Conservation (phyloP, 306 rosid species). For the Vigna nakashimae region DNA sequence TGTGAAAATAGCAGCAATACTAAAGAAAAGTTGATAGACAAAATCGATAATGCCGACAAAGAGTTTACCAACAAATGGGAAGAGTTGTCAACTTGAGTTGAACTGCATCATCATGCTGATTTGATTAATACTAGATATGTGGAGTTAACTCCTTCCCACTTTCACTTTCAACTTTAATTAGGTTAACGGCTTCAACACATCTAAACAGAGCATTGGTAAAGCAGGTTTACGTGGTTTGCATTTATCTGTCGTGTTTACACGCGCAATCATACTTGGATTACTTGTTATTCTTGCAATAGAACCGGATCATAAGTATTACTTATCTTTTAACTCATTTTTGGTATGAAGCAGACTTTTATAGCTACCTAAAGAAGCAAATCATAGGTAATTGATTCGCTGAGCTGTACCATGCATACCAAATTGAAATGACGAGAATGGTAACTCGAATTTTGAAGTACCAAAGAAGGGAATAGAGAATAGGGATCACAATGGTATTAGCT, state of each 20-base stretch:
- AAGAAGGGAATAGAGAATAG: too few relatives aligned
- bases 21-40: background rate
- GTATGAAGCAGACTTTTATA: background rate
- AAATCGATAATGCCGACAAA: background rate
- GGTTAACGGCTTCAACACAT: background rate
- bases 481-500: too few relatives aligned
- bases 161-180: slow-evolving; percentile 15
- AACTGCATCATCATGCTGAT: background rate
- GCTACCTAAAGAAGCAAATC: too few relatives aligned
- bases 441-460: too few relatives aligned
- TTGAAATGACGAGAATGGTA: too few relatives aligned
- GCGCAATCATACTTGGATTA: background rate
- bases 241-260: background rate
- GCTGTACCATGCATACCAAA: too few relatives aligned
- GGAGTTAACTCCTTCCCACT: background rate
- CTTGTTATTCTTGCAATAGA: background rate
- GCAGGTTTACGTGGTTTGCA: background rate
- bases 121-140: background rate
- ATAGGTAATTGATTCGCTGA: too few relatives aligned
- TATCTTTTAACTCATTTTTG: background rate
- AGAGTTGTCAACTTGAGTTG: background rate
- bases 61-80: background rate
- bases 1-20: background rate
- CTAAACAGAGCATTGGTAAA: background rate
- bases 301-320: background rate